Base-by-base conservation (phyloP, 345 rosid species). In the Citrus australasica region DNA sequence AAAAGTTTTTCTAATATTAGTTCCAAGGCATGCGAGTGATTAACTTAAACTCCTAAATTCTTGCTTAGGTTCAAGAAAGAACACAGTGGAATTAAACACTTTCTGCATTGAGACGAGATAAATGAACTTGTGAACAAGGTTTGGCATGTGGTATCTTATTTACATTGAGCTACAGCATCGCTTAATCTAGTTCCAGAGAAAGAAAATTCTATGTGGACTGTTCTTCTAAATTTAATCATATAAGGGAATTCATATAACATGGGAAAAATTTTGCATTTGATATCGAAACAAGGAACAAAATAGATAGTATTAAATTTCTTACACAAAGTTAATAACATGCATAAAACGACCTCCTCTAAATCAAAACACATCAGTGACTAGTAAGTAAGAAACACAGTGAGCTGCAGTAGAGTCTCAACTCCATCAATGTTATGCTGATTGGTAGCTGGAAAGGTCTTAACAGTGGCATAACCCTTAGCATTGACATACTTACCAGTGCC, bases 401-500 rank as follows among this genome's bases (percentile, higher is more conserved):
- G 84, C 82, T 92, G 79, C 27, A 93, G 86, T 61, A 93, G 79
- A 59, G 96, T 92, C 80, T 93, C 93, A 51, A 82, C 42, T 3
- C 97, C 98, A 79, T 95, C 98, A 55, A 89, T 90, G 46, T 83
- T 86, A 46, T 88, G 92, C 73, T 84, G 94, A 46, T 83, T 88
- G 3, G 76, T 74, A 2, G 80, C 88, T 1, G 94, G 86, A 75
- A 90, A 83, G 7, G 94, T 91, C 85, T 93, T 91, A 27, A 93
- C 81, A 53, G 87, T 83, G 5, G 99, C 95, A 40, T 74, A 91
- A 0, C 96, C 99, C 71, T 85, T 84, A 2, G 94, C 94, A 81
- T 93, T 91, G 65, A 89, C 93, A 82, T 87, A 89, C 79, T 89
- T 92, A 16, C 99, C 97, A 0, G 97, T 95, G 16, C 98, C 99